Conservation (phyloP, 1,139 yeast genomes). For the Scheffersomyces segobiensis region DNA sequence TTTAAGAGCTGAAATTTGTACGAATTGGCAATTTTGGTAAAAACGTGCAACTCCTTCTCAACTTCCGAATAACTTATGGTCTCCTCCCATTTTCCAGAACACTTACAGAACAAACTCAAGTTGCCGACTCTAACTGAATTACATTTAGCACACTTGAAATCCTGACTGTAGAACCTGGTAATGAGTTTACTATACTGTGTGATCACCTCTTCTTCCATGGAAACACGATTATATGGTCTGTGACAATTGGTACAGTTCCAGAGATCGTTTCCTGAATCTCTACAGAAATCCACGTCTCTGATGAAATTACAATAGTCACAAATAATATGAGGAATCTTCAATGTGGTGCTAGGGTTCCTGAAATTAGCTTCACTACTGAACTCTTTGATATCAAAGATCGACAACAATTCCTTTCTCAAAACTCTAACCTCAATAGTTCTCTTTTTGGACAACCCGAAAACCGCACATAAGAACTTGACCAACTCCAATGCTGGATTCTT, state of each 20-base stretch:
- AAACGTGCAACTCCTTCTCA: slow-evolving; percentile 46
- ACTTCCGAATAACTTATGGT: slow-evolving; percentile 52
- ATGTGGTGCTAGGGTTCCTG: slow-evolving; percentile 70
- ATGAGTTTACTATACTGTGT: slow-evolving; percentile 58
- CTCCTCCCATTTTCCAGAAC: slow-evolving; percentile 85
- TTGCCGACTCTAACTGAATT: slow-evolving; percentile 64
- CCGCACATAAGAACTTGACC: slow-evolving; percentile 73
- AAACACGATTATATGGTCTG: slow-evolving; percentile 61
- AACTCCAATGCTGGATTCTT: slow-evolving; percentile 78
- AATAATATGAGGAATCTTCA: slow-evolving; percentile 64
- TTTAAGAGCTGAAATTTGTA: slow-evolving; percentile 63
- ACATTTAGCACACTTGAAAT: slow-evolving; percentile 79
- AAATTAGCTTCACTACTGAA: slow-evolving; percentile 80
- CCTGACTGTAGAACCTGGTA: slow-evolving; percentile 74
- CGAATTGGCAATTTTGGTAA: slow-evolving; percentile 57
- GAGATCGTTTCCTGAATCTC: slow-evolving; percentile 50
- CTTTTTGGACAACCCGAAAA: slow-evolving; percentile 64
- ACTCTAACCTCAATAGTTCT: slow-evolving; percentile 72
- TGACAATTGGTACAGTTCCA: slow-evolving; percentile 77
- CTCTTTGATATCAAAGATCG: slow-evolving; percentile 76
- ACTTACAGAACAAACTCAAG: slow-evolving; percentile 73
- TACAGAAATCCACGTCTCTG: slow-evolving; percentile 81
- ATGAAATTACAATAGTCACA: slow-evolving; percentile 80
- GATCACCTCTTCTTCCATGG: slow-evolving; percentile 77
- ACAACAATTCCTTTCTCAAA: slow-evolving; percentile 71